Percentiles rank a stretch among this genome's conserved stretches.
These are phyloP conservation scores for Apiospora pterosperma DNA, from an alignment of 2,329 filamentous ascomycete genomes.

Conservation along the genomic window DNA sequence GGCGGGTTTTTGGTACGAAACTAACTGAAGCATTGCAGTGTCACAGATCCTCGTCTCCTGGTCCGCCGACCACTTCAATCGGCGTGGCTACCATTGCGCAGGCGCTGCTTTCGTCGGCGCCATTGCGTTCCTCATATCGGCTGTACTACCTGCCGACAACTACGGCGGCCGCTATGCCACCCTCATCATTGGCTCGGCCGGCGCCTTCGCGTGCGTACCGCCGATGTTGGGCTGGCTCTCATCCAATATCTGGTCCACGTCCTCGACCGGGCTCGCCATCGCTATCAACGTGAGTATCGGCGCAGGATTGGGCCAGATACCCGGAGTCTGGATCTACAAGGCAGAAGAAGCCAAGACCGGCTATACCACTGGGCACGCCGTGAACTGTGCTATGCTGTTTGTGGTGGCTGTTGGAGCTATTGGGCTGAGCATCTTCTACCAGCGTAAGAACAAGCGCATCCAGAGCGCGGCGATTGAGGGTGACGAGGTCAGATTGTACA, in stretches of 20 bases:
- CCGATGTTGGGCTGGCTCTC: constrained; percentile 66
- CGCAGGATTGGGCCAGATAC: constrained; percentile 65
- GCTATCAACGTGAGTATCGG: constrained; percentile 65
- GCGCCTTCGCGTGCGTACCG: constrained; percentile 65
- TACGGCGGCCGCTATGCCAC: constrained; percentile 63
- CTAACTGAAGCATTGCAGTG: constrained; percentile 9
- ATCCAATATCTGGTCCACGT: constrained; percentile 61
- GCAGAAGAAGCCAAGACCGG: constrained; percentile 53
- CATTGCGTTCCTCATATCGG: constrained; percentile 55
- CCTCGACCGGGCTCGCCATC: constrained; percentile 62
- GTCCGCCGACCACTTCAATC: constrained; percentile 60
- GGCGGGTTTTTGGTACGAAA: neutral
- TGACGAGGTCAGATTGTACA: constrained; percentile 36
- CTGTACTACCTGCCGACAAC: constrained; percentile 55
- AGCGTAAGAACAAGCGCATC: constrained; percentile 36
- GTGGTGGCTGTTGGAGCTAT: constrained; percentile 53
- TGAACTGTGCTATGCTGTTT: constrained; percentile 58
- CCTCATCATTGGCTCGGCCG: constrained; percentile 62
- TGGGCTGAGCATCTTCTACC: constrained; percentile 52
- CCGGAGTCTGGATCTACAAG: constrained; percentile 71
- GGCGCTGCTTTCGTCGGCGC: constrained; percentile 39
- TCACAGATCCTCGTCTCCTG: constrained; percentile 42
- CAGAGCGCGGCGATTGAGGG: constrained; percentile 25
- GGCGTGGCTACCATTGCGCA: constrained; percentile 41
- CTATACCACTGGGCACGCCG: constrained; percentile 68